Evolutionary conservation across 257 asterid genomes (phyloP).

Genomic region (Osmanthus fragrans): DNA sequence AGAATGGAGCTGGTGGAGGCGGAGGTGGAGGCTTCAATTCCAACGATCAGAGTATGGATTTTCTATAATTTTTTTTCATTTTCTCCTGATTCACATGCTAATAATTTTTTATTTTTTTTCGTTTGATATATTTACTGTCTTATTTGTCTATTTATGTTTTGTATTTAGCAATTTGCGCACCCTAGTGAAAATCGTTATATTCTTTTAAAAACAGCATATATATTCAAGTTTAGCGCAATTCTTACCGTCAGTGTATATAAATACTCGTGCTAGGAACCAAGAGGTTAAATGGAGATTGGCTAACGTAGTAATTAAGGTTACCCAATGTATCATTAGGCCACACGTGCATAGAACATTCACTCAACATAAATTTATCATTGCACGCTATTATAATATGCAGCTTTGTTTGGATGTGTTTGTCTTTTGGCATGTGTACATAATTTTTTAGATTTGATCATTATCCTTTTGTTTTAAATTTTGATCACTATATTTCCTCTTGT

Average conservation of each 20-base stretch:
- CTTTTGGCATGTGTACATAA: neutral
- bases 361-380: too few species aligned
- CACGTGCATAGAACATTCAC: too few species aligned
- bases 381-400: too few species aligned
- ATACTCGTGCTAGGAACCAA: too few species aligned
- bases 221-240: neutral
- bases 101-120: too few species aligned
- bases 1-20: slow-evolving; percentile 59
- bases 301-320: too few species aligned
- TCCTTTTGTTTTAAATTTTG: neutral
- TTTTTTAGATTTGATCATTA: neutral
- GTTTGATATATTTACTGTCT: neutral
- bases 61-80: neutral
- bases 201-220: too few species aligned
- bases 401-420: neutral
- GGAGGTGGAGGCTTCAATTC: slow-evolving; percentile 52
- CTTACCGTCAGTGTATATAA: neutral
- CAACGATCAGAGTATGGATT: slow-evolving; percentile 40
- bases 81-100: neutral
- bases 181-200: too few species aligned
- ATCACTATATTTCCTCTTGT: neutral
- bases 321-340: too few species aligned
- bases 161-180: too few species aligned
- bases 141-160: neutral
- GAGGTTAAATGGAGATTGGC: too few species aligned